These are phyloP conservation scores for Lotmaria passim DNA, from an alignment of 208 protist genomes.

Conservation along the genomic window DNA sequence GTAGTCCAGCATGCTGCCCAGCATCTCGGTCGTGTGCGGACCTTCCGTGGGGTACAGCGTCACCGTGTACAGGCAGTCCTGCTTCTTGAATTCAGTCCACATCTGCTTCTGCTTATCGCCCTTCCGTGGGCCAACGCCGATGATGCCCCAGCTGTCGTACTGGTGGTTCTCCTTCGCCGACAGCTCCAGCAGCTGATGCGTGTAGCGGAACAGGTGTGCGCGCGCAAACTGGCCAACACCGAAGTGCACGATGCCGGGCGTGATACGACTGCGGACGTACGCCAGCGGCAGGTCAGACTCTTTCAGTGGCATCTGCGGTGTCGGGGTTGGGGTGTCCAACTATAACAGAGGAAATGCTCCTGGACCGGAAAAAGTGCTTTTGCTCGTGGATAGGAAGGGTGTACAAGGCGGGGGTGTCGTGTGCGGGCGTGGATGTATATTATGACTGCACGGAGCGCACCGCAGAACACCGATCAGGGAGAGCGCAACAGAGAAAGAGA, in stretches of 20 bases:
- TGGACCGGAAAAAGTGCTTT: too few relatives aligned
- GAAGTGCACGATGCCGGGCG: slow-evolving; percentile 44
- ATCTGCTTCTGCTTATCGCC: slow-evolving; percentile 32
- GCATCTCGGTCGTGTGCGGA: slow-evolving; percentile 22
- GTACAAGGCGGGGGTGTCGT: too few relatives aligned
- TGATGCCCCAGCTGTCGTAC: slow-evolving; percentile 42
- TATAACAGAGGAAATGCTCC: too few relatives aligned
- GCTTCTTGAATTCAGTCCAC: slow-evolving; percentile 46
- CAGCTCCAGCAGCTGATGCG: slow-evolving; percentile 43
- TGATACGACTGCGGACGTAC: slow-evolving; percentile 41
- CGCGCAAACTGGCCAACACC: slow-evolving; percentile 47
- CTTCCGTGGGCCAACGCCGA: slow-evolving; percentile 41
- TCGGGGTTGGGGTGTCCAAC: too few relatives aligned
- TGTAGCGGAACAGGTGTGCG: slow-evolving; percentile 48
- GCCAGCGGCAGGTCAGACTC: slow-evolving; percentile 20
- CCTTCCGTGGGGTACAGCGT: slow-evolving; percentile 38
- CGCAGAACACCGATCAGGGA: too few relatives aligned
- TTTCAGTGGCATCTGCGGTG: slow-evolving; percentile 25
- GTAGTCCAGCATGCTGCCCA: slow-evolving; percentile 45
- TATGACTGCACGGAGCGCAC: too few relatives aligned
- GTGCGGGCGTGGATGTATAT: too few relatives aligned
- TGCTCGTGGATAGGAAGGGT: too few relatives aligned
- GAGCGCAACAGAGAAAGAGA: slow-evolving; percentile 1
- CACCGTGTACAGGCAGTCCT: slow-evolving; percentile 50
- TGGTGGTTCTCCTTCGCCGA: slow-evolving; percentile 31